Base-by-base conservation (phyloP, 768 basidiomycete species). In the Mycena chlorophos region DNA sequence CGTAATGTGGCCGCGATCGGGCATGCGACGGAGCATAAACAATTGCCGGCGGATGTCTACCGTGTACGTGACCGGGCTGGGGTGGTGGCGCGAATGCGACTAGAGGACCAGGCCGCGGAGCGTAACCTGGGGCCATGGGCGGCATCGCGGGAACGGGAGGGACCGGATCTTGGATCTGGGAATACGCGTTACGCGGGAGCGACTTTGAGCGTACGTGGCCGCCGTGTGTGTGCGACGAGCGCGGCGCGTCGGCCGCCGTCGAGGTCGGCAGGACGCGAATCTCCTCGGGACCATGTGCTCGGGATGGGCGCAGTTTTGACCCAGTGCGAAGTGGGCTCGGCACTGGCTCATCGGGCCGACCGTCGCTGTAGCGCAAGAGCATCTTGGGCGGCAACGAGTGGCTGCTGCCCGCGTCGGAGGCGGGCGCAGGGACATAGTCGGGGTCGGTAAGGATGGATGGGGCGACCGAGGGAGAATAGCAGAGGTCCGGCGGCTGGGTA, bases 341-440 rank as follows among this genome's bases (percentile, higher is more conserved):
- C 63, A 89, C 85, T 30, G 86, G 84, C 6, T 85, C 69, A 69
- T 88, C 85, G 2, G 78, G 78, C 34, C 84, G 68, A 2, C 89
- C 87, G 65, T 87, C 83, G 20, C 73, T 75, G 67, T 84, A 91
- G 52, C 81, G 81, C 63, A 90, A 71, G 56, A 89, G 70, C 86
- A 91, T 88, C 63, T 80, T 83, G 3, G 89, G 88, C 1, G 89
- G 89, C 12, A 83, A 63, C 6, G 81, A 83, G 58, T 73, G 70
- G 8, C 77, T 72, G 65, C 80, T 83, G 55, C 72, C 79, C 2
- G 73, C 76, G 38, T 79, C 79, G 30, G 80, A 82, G 28, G 74
- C 70, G 4, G 79, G 76, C 17, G 74, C 70, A 14, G 73, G 71
- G 19, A 73, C 54, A 10, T 62, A 69, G 5, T 61, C 62, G 54